phyloP scores from a whole-genome alignment of 208 protist species.

The Crithidia mellificae region DNA sequence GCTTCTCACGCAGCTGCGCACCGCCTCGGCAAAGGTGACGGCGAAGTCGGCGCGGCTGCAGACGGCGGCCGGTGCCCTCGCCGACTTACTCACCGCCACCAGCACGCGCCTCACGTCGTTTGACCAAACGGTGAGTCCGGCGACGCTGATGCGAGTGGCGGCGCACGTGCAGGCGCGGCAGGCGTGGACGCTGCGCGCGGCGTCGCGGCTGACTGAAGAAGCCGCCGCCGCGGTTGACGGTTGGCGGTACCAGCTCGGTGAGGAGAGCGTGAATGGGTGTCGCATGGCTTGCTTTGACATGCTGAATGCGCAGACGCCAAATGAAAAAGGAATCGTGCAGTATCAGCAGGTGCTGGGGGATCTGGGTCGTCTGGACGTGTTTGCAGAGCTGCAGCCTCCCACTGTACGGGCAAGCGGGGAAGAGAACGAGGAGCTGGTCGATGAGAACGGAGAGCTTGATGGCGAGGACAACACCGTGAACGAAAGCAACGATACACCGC shows the following conservation, averaged over 20 bases:
- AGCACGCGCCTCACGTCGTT: not conserved
- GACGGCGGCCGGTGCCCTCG: constrained; percentile 9
- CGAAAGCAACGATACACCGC: not conserved
- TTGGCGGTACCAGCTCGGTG: constrained; percentile 26
- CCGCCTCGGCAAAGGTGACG: constrained; percentile 14
- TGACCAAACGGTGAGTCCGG: constrained; percentile 14
- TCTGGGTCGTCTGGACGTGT: constrained; percentile 28
- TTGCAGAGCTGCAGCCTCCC: constrained; percentile 14
- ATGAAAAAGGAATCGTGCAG: constrained; percentile 27
- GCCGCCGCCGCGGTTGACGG: constrained; percentile 25
- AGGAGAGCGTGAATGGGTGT: constrained; percentile 15
- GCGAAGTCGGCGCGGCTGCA: constrained; percentile 9
- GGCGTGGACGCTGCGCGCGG: constrained; percentile 9
- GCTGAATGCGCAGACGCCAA: constrained; percentile 29
- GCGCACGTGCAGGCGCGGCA: constrained; percentile 7
- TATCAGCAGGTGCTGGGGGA: constrained; percentile 32
- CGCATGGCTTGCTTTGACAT: constrained; percentile 37
- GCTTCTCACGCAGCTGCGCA: constrained; percentile 26
- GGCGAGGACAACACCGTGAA: not conserved
- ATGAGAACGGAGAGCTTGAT: not conserved
- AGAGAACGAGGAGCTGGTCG: constrained; percentile 1
- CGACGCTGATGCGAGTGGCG: constrained; percentile 27
- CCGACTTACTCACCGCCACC: constrained; percentile 9
- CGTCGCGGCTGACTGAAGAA: constrained; percentile 13
- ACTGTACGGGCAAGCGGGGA: constrained; percentile 1